Evolutionary conservation across 805 yeast species (phyloP).

Genomic region (Saccharomyces jurei): DNA sequence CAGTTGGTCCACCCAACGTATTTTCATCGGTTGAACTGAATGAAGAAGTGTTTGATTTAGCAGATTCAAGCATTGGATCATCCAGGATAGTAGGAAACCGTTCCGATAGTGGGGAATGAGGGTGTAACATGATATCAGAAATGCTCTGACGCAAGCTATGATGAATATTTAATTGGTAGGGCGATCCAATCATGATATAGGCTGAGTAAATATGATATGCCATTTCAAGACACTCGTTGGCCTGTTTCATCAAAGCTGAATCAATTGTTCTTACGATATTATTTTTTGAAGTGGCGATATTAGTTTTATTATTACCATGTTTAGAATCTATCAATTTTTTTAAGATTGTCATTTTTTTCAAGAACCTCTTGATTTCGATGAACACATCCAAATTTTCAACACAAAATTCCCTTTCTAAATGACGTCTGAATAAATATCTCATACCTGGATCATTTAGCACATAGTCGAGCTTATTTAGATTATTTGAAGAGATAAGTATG

Average conservation of each 20-base stretch:
- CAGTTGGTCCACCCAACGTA: not conserved
- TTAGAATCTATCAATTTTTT: slow-evolving; percentile 33
- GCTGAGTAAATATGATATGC: slow-evolving; percentile 60
- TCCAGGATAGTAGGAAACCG: slow-evolving; percentile 1
- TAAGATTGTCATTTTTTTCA: slow-evolving; percentile 38
- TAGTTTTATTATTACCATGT: slow-evolving; percentile 3
- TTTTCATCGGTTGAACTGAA: not conserved
- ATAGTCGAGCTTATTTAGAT: slow-evolving; percentile 25
- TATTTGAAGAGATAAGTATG: not conserved
- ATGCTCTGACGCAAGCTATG: slow-evolving; percentile 41
- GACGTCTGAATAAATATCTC: slow-evolving; percentile 57
- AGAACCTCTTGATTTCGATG: slow-evolving; percentile 47
- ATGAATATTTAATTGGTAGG: slow-evolving; percentile 63
- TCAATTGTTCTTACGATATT: slow-evolving; percentile 29
- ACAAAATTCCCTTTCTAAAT: slow-evolving; percentile 56
- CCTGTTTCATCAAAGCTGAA: slow-evolving; percentile 36
- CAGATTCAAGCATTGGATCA: not conserved
- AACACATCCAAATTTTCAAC: slow-evolving; percentile 72
- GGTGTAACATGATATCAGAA: slow-evolving; percentile 33
- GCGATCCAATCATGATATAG: slow-evolving; percentile 57
- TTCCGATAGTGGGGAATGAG: slow-evolving; percentile 28
- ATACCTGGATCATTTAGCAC: slow-evolving; percentile 69
- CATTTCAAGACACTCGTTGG: slow-evolving; percentile 49
- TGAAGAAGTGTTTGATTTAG: not conserved
- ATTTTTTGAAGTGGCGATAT: slow-evolving; percentile 8